Evolutionary conservation across 2,329 filamentous ascomycete species (phyloP).

Genomic region (Fusarium sp.): DNA sequence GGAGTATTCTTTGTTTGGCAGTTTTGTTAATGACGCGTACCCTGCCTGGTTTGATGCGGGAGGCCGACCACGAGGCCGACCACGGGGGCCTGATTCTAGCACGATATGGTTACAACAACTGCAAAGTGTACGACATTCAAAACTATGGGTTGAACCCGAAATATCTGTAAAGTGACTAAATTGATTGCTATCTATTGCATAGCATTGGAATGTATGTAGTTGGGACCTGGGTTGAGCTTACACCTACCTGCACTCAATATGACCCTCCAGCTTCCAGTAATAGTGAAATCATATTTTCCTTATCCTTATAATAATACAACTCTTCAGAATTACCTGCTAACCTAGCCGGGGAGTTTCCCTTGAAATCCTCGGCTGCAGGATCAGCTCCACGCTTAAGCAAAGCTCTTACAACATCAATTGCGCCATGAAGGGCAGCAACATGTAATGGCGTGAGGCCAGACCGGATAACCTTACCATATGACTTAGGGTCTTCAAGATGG

Average conservation of each 20-base stretch:
- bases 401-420: not conserved
- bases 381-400: not conserved
- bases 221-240: not conserved
- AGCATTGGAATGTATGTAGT: not conserved
- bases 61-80: slow-evolving; percentile 34
- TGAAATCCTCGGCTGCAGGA: not conserved
- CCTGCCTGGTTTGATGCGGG: slow-evolving; percentile 23
- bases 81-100: not conserved
- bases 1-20: not conserved
- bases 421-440: not conserved
- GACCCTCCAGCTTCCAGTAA: not conserved
- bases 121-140: not conserved
- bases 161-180: not conserved
- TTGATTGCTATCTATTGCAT: not conserved
- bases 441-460: not conserved
- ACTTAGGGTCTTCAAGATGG: not conserved
- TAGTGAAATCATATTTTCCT: not conserved
- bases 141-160: accelerated
- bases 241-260: not conserved
- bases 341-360: not conserved
- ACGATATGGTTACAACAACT: not conserved
- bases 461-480: not conserved
- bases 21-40: not conserved
- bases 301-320: not conserved
- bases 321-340: not conserved